Evolutionary conservation across 768 basidiomycete genomes (phyloP).

Genomic region (Suillus ampliporus): DNA sequence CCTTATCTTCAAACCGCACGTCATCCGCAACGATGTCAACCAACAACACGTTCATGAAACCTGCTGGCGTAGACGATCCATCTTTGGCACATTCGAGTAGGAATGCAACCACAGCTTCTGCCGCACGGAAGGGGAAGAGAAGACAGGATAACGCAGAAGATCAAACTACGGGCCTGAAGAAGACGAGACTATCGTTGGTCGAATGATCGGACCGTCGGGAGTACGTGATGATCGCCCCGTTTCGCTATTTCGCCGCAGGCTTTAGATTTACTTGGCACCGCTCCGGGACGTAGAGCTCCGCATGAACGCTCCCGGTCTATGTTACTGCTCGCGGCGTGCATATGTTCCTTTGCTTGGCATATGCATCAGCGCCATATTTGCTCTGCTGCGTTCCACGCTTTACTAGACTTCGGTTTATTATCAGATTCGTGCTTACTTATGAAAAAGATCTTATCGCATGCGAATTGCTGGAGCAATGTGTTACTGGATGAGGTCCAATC

Average conservation of each 20-base stretch:
- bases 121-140: slow-evolving; percentile 17
- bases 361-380: slow-evolving; percentile 4
- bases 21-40: slow-evolving; percentile 11
- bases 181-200: slow-evolving; percentile 27
- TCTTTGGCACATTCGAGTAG: slow-evolving; percentile 19
- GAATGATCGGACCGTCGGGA: slow-evolving; percentile 27
- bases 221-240: slow-evolving; percentile 28
- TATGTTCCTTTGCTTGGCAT: not conserved
- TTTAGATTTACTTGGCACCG: not conserved
- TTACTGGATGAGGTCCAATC: not conserved
- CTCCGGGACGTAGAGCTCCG: not conserved
- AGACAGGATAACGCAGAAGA: slow-evolving; percentile 31
- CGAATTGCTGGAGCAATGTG: not conserved
- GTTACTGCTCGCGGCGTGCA: too few species aligned
- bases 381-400: not conserved
- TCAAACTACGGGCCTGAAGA: slow-evolving; percentile 29
- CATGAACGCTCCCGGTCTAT: not conserved
- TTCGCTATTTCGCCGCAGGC: not conserved
- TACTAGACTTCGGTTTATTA: not conserved
- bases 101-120: slow-evolving; percentile 6
- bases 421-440: slow-evolving; percentile 7
- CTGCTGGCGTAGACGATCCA: slow-evolving; percentile 61
- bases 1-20: slow-evolving; percentile 26
- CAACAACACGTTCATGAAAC: slow-evolving; percentile 51
- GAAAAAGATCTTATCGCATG: slow-evolving; percentile 1